phyloP scores from a whole-genome alignment of 306 rosid genomes.

The Ziziphus jujuba region DNA sequence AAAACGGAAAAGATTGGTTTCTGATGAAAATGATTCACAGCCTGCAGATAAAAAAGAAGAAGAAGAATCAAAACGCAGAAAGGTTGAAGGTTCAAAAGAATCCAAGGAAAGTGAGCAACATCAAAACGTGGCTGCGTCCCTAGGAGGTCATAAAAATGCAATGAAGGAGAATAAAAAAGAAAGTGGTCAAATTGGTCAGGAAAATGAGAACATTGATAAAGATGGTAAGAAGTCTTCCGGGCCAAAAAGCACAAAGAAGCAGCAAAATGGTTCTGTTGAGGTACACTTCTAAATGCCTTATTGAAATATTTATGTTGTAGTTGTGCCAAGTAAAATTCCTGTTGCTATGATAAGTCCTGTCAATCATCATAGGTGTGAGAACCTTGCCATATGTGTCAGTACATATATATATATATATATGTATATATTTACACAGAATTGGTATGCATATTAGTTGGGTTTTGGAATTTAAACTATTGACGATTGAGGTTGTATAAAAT shows the following conservation, averaged over 20 bases:
- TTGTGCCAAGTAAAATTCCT: too few species aligned
- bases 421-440: too few species aligned
- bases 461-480: too few species aligned
- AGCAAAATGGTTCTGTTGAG: constrained; percentile 62
- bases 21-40: constrained; percentile 48
- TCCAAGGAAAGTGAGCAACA: constrained; percentile 34
- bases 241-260: constrained; percentile 49
- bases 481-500: too few species aligned
- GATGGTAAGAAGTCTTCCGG: constrained; percentile 42
- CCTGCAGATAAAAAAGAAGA: constrained; percentile 35
- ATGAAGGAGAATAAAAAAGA: constrained; percentile 12
- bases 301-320: not conserved
- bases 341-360: too few species aligned
- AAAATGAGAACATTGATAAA: constrained; percentile 37
- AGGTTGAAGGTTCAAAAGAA: constrained; percentile 37
- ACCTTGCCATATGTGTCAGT: too few species aligned
- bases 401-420: too few species aligned
- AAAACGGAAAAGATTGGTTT: constrained; percentile 60
- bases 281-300: constrained; percentile 32
- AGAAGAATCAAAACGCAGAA: constrained; percentile 64
- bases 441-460: too few species aligned
- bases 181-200: constrained; percentile 17
- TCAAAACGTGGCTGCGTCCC: constrained; percentile 18
- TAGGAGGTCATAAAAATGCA: constrained; percentile 21
- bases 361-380: too few species aligned